Evolutionary conservation across 169 alveolate genomes (phyloP), one percentile per base, ranked within the genome.

Genomic region (Cryptosporidium sp.): DNA sequence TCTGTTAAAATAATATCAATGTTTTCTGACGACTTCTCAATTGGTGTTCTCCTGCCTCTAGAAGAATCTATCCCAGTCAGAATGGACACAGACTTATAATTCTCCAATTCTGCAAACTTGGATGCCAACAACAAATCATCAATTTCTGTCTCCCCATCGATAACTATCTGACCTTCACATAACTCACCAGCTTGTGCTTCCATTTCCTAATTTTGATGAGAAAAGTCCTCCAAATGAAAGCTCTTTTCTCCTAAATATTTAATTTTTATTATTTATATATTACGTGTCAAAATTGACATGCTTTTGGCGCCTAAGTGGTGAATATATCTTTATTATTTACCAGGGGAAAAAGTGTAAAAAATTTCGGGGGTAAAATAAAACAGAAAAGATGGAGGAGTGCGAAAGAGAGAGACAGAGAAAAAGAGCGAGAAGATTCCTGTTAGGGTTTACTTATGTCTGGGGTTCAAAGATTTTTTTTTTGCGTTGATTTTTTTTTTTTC

Each of bases 101-200:
- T 61, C 37, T 80, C 89, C 16, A 80, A 26, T 39, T 80, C 89
- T 7, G 89, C 89, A 31, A 80, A 80, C 41, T 80, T 80, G 35
- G 89, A 80, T 29, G 89, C 89, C 6, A 80, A 33, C 21, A 80
- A 50, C 7, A 80, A 58, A 80, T 80, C 89, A 31, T 80, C 89
- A 14, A 80, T 39, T 48, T 62, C 89, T 23, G 89, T 80, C 29
- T 80, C 87, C 21, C 87, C 87, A 80, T 80, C 87, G 9, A 73
- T 73, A 48, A 73, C 23, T 52, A 73, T 52, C 51, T 50, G 58
- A 26, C 68, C 71, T 21, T 55, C 71, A 52, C 10, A 65, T 55
- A 55, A 21, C 18, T 55, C 67, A 8, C 10, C 14, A 23, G 67
- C 0, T 55, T 55, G 16, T 21, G 37, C 29, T 4, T 55, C 35